These are phyloP conservation scores for Hortaea werneckii DNA, from an alignment of 2,329 filamentous ascomycete genomes.

Conservation along the genomic window DNA sequence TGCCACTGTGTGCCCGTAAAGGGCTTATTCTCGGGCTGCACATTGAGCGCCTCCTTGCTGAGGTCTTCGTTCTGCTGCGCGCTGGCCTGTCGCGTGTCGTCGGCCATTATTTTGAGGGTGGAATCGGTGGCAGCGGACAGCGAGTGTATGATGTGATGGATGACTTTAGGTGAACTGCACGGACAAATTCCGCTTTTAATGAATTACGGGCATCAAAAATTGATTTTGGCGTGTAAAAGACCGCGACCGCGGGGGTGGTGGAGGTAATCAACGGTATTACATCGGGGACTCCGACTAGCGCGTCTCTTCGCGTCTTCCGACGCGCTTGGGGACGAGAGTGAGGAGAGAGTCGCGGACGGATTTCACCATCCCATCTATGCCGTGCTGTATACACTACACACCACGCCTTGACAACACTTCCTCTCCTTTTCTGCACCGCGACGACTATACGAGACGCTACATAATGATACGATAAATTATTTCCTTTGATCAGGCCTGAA, in stretches of 20 bases:
- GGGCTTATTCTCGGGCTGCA: conserved; percentile 21
- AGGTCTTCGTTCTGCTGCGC: conserved; percentile 21
- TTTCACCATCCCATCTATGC: background rate
- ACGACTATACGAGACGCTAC: background rate
- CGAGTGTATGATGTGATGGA: background rate
- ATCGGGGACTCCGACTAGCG: background rate
- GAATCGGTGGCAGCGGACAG: background rate
- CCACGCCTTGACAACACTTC: background rate
- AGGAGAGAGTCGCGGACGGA: background rate
- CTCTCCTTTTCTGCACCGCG: background rate
- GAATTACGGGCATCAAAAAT: too few relatives aligned
- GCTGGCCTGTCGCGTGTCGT: conserved; percentile 33
- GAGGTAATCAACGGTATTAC: too few relatives aligned
- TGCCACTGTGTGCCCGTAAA: conserved; percentile 28
- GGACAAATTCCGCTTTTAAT: background rate
- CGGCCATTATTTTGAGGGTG: conserved; percentile 28
- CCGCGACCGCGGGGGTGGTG: too few relatives aligned
- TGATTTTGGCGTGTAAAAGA: too few relatives aligned
- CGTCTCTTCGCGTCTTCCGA: background rate
- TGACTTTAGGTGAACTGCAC: background rate
- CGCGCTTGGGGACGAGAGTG: background rate
- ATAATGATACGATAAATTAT: background rate
- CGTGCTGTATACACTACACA: background rate
- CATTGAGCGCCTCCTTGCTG: conserved; percentile 21
- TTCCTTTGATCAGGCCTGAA: background rate